Conservation (phyloP, 306 rosid species). For the cucumber (Cucumis sativus) region Cucumber_9930_V3 NC_026658.2:15867501-15868000, state of each 20-base stretch:
- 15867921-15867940: background rate
- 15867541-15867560: too few relatives aligned
- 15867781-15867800: background rate
- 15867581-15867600: too few relatives aligned
- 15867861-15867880: background rate
- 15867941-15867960: background rate
- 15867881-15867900: background rate
- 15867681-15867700: background rate
- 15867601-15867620: too few relatives aligned
- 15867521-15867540: too few relatives aligned
- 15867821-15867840: background rate
- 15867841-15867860: background rate
- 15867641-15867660: too few relatives aligned
- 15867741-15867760: too few relatives aligned
- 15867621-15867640: too few relatives aligned
- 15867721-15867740: background rate
- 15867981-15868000: background rate
- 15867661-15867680: too few relatives aligned
- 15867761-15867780: background rate
- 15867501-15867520: too few relatives aligned
- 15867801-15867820: background rate
- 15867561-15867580: too few relatives aligned
- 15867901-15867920: background rate
- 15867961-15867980: background rate
- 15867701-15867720: background rate